phyloP scores from a whole-genome alignment of 176 grass and related monocot species.

The Cymbopogon citratus region DNA sequence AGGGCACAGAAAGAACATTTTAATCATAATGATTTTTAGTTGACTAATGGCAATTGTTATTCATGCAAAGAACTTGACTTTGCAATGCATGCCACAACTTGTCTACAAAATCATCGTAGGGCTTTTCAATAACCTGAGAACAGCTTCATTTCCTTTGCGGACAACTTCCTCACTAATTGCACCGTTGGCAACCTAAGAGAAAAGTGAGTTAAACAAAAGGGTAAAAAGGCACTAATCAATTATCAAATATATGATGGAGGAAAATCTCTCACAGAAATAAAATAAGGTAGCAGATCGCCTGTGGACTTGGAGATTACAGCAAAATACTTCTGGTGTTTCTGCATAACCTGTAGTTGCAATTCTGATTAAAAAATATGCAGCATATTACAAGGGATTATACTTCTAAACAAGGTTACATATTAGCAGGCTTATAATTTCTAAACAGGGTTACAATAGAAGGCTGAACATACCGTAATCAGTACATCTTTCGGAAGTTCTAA shows the following conservation, averaged over 20 bases:
- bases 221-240: background rate
- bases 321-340: conserved; percentile 97
- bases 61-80: background rate
- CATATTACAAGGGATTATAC: background rate
- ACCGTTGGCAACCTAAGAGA: conserved; percentile 84
- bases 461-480: conserved; percentile 71
- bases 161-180: conserved; percentile 69
- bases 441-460: conserved; percentile 10
- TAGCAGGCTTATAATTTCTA: background rate
- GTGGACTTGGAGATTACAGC: conserved; percentile 53
- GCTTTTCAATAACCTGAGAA: conserved; percentile 59
- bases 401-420: background rate
- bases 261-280: conserved; percentile 72
- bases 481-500: conserved; percentile 95
- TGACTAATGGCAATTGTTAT: background rate
- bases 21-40: background rate
- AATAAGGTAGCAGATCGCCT: conserved; percentile 78
- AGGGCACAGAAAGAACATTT: background rate
- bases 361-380: conserved; percentile 7
- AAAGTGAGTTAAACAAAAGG: conserved; percentile 15
- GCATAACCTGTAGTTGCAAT: conserved; percentile 71
- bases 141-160: conserved; percentile 91
- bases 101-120: conserved; percentile 1
- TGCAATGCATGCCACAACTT: background rate
- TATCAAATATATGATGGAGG: conserved; percentile 15